Evolutionary conservation across 2,329 filamentous ascomycete species (phyloP).

Genomic region (Xylaria digitata): DNA sequence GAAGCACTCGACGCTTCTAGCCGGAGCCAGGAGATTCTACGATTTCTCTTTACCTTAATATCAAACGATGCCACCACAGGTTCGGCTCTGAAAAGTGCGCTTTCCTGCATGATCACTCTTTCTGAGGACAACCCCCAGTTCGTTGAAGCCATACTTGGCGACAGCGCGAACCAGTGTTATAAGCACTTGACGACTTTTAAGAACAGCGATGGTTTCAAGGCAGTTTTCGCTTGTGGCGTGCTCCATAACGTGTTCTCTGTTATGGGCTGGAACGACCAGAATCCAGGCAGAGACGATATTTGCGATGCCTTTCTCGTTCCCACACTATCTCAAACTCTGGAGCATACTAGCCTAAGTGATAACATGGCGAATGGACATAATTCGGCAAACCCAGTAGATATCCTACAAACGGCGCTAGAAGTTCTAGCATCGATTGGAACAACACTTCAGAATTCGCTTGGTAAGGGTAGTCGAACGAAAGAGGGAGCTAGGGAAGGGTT

Average conservation of each 20-base stretch:
- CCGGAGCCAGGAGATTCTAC: constrained; percentile 60
- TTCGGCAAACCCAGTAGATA: constrained; percentile 58
- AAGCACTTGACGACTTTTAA: constrained; percentile 62
- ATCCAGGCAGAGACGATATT: constrained; percentile 59
- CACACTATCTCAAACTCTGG: constrained; percentile 55
- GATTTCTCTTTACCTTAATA: constrained; percentile 66
- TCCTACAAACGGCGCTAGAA: constrained; percentile 68
- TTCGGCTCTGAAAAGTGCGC: constrained; percentile 59
- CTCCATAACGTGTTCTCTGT: constrained; percentile 71
- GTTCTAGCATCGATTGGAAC: constrained; percentile 74
- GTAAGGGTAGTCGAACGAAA: constrained; percentile 54
- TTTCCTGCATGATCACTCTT: constrained; percentile 67
- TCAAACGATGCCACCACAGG: constrained; percentile 54
- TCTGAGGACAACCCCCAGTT: constrained; percentile 70
- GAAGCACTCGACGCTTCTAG: constrained; percentile 69
- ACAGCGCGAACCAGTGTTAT: constrained; percentile 60
- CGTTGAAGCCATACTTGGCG: constrained; percentile 63
- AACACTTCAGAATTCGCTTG: constrained; percentile 63
- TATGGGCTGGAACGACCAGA: constrained; percentile 64
- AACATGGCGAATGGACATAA: constrained; percentile 50
- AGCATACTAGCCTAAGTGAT: constrained; percentile 48
- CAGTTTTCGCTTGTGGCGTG: constrained; percentile 68
- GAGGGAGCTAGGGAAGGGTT: constrained; percentile 56
- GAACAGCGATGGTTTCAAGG: constrained; percentile 59
- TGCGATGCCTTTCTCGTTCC: constrained; percentile 64